Conservation (phyloP, 306 rosid species). For the Biancaea sappan region DNA sequence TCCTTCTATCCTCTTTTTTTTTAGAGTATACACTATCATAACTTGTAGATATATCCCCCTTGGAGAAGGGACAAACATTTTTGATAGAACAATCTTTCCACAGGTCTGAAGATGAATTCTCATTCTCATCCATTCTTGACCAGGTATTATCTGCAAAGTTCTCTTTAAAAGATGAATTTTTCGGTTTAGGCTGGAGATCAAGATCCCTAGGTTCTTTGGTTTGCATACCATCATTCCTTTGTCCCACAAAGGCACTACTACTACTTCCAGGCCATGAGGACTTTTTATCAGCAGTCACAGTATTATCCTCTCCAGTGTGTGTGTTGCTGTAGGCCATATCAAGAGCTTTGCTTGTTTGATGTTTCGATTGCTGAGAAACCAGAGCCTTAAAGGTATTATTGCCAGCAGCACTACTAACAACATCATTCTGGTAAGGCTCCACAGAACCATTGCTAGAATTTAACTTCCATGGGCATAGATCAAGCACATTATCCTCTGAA, state of each 20-base stretch:
- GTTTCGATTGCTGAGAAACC: constrained; percentile 48
- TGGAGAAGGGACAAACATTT: constrained; percentile 78
- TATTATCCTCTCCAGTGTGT: constrained; percentile 50
- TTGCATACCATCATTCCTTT: constrained; percentile 46
- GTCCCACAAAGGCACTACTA: constrained; percentile 55
- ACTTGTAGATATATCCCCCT: constrained; percentile 59
- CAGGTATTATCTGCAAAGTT: constrained; percentile 62
- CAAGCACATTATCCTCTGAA: constrained; percentile 68
- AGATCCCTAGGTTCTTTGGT: constrained; percentile 55
- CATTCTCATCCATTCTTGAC: constrained; percentile 64
- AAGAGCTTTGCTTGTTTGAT: constrained; percentile 44
- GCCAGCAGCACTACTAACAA: constrained; percentile 41
- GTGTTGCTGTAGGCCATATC: constrained; percentile 46
- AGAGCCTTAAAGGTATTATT: constrained; percentile 44
- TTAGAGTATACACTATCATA: constrained; percentile 49
- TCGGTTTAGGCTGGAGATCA: constrained; percentile 56
- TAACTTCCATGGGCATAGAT: constrained; percentile 74
- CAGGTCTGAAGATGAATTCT: constrained; percentile 57
- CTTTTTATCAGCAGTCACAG: constrained; percentile 53
- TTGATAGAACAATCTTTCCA: constrained; percentile 87
- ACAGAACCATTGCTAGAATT: constrained; percentile 62
- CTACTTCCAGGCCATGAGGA: constrained; percentile 65
- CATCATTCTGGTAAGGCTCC: constrained; percentile 53
- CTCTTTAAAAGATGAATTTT: constrained; percentile 55
- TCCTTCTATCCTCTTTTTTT: constrained; percentile 69